Conservation (phyloP, 2,329 filamentous ascomycete species). For the Fusarium concolor region DNA sequence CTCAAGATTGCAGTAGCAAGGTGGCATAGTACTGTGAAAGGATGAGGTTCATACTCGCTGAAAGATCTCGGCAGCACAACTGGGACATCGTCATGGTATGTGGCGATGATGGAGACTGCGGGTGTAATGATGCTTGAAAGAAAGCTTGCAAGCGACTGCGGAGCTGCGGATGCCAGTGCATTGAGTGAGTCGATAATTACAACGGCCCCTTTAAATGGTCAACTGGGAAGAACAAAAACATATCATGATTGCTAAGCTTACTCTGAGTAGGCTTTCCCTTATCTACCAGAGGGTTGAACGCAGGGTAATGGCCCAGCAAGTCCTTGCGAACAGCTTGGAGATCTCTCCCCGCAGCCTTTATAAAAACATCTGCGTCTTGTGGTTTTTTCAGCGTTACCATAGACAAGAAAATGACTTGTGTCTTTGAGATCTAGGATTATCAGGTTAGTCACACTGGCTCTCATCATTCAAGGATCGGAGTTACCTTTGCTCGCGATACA, state of each 20-base stretch:
- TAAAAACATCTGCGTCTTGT: slow-evolving; percentile 72
- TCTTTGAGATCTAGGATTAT: slow-evolving; percentile 65
- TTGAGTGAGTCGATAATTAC: slow-evolving; percentile 86
- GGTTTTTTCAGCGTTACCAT: slow-evolving; percentile 79
- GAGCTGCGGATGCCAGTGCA: slow-evolving; percentile 65
- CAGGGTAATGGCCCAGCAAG: slow-evolving; percentile 64
- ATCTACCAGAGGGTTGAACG: slow-evolving; percentile 52
- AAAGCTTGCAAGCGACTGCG: slow-evolving; percentile 72
- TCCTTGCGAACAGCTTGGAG: slow-evolving; percentile 69
- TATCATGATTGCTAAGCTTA: slow-evolving; percentile 48
- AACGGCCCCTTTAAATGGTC: slow-evolving; percentile 68
- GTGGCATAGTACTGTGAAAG: slow-evolving; percentile 80
- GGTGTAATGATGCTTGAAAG: slow-evolving; percentile 77
- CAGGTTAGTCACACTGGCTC: slow-evolving; percentile 5
- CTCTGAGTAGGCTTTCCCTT: slow-evolving; percentile 56
- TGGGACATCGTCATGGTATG: slow-evolving; percentile 87
- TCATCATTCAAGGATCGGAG: not conserved
- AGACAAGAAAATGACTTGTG: slow-evolving; percentile 79
- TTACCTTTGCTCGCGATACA: slow-evolving; percentile 77
- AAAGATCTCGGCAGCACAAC: slow-evolving; percentile 57
- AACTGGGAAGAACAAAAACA: slow-evolving; percentile 3
- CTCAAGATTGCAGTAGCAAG: slow-evolving; percentile 89
- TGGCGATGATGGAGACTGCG: slow-evolving; percentile 76
- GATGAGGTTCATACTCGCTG: slow-evolving; percentile 72
- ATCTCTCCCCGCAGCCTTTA: slow-evolving; percentile 71